phyloP scores from a whole-genome alignment of 306 rosid genomes.

The Gleditsia sinensis region DNA sequence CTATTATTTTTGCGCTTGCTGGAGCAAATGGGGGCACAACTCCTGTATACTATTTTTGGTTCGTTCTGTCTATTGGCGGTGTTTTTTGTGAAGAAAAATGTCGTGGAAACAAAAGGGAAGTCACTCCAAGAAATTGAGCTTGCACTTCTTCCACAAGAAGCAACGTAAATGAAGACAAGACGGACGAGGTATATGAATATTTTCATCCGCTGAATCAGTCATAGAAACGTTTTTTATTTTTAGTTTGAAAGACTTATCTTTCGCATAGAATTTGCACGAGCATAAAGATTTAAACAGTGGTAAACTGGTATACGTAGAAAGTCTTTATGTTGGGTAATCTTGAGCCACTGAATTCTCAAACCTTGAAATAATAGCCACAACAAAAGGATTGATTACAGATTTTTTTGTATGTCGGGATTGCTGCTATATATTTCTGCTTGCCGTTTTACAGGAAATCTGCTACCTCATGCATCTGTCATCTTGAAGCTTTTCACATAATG shows the following conservation, averaged over 20 bases:
- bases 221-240: neutral
- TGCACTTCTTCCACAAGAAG: constrained; percentile 50
- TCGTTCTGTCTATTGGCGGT: constrained; percentile 50
- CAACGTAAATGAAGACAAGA: neutral
- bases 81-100: constrained; percentile 59
- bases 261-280: neutral
- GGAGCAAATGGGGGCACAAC: constrained; percentile 51
- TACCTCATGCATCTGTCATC: neutral
- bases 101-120: constrained; percentile 67
- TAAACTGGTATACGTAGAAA: neutral
- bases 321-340: neutral
- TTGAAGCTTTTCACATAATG: neutral
- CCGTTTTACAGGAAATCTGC: constrained; percentile 7
- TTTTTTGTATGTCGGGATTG: neutral
- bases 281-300: neutral
- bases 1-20: constrained; percentile 56
- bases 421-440: neutral
- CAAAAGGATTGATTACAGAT: neutral
- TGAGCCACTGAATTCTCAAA: neutral
- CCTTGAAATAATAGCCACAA: neutral
- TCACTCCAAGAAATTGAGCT: constrained; percentile 71
- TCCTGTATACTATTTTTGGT: constrained; percentile 51
- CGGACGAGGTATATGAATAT: constrained; percentile 1
- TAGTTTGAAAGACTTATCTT: no score
- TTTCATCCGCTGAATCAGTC: neutral